Evolutionary conservation across 2,329 filamentous ascomycete species (phyloP), one percentile per base, ranked within the genome.

Genomic region (Ceratocystis alfenasii): DNA sequence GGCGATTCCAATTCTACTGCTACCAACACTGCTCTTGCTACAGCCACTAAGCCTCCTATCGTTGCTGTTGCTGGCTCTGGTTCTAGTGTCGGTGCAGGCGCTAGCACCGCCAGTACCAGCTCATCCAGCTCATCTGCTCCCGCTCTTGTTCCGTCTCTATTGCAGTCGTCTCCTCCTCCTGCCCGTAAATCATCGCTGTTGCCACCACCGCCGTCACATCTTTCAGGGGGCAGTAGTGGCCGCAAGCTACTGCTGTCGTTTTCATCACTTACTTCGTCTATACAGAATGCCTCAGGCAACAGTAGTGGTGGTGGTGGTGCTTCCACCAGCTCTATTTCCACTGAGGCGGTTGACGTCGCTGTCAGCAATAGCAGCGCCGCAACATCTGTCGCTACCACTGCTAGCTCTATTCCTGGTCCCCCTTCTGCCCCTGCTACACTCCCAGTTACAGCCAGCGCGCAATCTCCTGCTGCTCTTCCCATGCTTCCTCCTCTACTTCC

Each of bases 101-200:
- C n/a, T 53, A 25, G n/a, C 48, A 8, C 48, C 48, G 48, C 22
- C 17, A 53, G 36, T 41, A 41, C 36, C 36, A 10, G 36, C 12
- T 41, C 36, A 41, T 41, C 12, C 36, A 10, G 36, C 0, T 41
- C 36, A 41, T 41, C 36, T 41, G 36, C 36, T 12, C 36, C 55
- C 55, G 28, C 55, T 59, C n/a, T 36, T 17, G 7, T 28, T 36
- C 28, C 55, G 55, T 36, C 28, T 33, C 55, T n/a, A 30, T 59
- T 59, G 28, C 55, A 59, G 28, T 59, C 55, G 4, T 59, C 55
- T 59, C 55, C 55, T 28, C 55, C 55, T 36, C 55, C 55, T 33
- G 55, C 33, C 28, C 55, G 55, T 59, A 36, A 36, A 59, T 59
- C 55, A 7, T 59, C 55, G 55, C 30, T 59, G 28, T 8, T 59